Base-by-base conservation (phyloP, 2,329 filamentous ascomycete species). In the Pseudofabraea citricarpa region DNA sequence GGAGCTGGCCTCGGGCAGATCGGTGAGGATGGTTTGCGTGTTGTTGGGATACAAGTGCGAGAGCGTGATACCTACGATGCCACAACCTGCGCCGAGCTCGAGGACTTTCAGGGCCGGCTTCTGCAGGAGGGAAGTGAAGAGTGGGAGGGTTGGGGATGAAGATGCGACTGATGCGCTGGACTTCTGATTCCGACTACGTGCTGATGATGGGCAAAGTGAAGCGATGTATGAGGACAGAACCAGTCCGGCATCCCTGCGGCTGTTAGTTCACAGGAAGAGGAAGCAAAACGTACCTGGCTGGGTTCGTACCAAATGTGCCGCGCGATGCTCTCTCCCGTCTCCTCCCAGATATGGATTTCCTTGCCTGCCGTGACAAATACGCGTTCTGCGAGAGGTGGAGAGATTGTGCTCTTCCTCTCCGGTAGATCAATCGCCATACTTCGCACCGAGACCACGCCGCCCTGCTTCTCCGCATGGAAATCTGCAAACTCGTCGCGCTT, bases 311-410 rank as follows among this genome's bases (percentile, higher is more conserved):
- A 87, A 38, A 87, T 71, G 64, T 87, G 83, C 32, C 81, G 69
- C 5, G 83, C 83, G 55, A 87, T 87, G 58, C 80, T 85, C 56
- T 87, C 83, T 4, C 83, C 82, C 0, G 80, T 84, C 55, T 87
- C 83, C 58, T 87, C 83, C 68, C 77, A 81, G 35, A 87, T 74
- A 24, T 62, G 61, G 8, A 62, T 43, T 15, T 48, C 36, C 15
- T 18, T 26, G 10, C 18, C 37, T 10, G 26, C 26, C 22, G 16
- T 19, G 5, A 23, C 23, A 29, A 60, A 55, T 5, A 53, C 44
- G 29, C 57, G 40, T 44, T 58, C 55, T 6, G 51, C 53, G 29
- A n/a, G 15, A 3, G 21, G 15, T 12, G 15, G 37, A n/a, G n/a
- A n/a, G n/a, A n/a, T n/a, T n/a, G n/a, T n/a, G n/a, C n/a, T n/a